phyloP scores from a whole-genome alignment of 2,329 filamentous ascomycete species.

The Clarireedia sp. region DNA sequence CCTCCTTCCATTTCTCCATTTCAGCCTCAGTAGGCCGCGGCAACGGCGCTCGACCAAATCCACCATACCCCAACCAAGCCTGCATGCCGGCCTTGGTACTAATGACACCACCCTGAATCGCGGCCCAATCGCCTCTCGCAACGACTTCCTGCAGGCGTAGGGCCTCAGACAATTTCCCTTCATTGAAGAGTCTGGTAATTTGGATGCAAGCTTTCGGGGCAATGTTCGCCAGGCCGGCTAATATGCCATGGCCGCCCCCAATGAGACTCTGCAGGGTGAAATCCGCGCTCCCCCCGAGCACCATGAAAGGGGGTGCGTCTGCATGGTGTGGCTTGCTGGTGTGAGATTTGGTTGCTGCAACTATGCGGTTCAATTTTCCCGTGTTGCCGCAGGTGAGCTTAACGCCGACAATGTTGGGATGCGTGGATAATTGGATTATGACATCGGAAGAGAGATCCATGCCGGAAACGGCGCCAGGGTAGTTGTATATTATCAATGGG shows the following conservation, averaged over 20 bases:
- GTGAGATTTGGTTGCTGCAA: conserved; percentile 47
- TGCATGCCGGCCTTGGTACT: conserved; percentile 60
- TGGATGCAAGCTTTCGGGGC: conserved; percentile 57
- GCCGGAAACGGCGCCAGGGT: conserved; percentile 77
- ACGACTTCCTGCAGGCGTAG: conserved; percentile 55
- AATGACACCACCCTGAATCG: conserved; percentile 60
- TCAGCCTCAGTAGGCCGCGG: conserved; percentile 44
- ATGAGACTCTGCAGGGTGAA: conserved; percentile 64
- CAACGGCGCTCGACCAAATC: conserved; percentile 40
- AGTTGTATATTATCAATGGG: conserved; percentile 81
- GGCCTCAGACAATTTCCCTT: conserved; percentile 53
- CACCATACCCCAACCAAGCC: conserved; percentile 57
- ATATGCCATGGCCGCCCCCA: conserved; percentile 63
- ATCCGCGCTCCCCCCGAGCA: conserved; percentile 65
- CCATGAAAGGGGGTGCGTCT: conserved; percentile 48
- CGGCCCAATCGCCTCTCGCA: conserved; percentile 60
- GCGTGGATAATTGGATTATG: conserved; percentile 68
- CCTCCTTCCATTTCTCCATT: conserved; percentile 44
- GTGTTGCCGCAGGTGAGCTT: conserved; percentile 89
- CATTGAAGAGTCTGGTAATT: conserved; percentile 50
- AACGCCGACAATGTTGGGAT: conserved; percentile 79
- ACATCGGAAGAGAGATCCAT: conserved; percentile 86
- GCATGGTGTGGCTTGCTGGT: conserved; percentile 37
- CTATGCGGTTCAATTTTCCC: conserved; percentile 50
- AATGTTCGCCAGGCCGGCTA: conserved; percentile 65